These are phyloP conservation scores for Calonectria fujianensis DNA, from an alignment of 2,329 filamentous ascomycete genomes.

Conservation along the genomic window DNA sequence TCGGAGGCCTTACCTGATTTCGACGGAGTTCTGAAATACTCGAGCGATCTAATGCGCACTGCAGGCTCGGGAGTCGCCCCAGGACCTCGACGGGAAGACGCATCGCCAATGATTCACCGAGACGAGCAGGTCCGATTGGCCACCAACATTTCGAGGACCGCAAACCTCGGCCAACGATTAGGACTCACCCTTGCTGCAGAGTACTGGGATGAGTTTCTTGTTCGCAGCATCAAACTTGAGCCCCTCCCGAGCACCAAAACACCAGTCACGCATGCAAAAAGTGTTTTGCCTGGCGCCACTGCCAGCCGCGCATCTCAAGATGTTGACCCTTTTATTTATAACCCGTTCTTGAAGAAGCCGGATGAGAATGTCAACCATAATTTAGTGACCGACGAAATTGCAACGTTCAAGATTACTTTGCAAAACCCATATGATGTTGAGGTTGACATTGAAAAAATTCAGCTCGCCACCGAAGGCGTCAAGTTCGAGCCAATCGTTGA, in stretches of 20 bases:
- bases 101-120: constrained; percentile 80
- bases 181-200: constrained; percentile 84
- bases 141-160: constrained; percentile 90
- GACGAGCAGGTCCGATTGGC: constrained; percentile 92
- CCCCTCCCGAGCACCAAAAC: constrained; percentile 75
- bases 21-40: constrained; percentile 90
- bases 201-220: constrained; percentile 97
- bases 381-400: constrained; percentile 85
- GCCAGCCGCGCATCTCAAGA: constrained; percentile 74
- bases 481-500: constrained; percentile 81
- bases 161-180: constrained; percentile 84
- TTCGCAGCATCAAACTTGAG: constrained; percentile 85
- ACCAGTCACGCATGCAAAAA: constrained; percentile 79
- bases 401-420: constrained; percentile 86
- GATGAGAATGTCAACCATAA: constrained; percentile 78
- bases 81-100: constrained; percentile 79
- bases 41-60: constrained; percentile 87
- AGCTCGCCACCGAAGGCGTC: constrained; percentile 83
- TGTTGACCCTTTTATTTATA: constrained; percentile 94
- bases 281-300: constrained; percentile 70
- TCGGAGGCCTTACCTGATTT: constrained; percentile 96
- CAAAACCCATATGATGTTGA: constrained; percentile 98
- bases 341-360: constrained; percentile 86
- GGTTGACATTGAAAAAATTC: constrained; percentile 88
- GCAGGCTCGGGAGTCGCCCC: constrained; percentile 88